phyloP scores from a whole-genome alignment of 176 grass and related monocot genomes.

The Tillandsia fasciculata region DNA sequence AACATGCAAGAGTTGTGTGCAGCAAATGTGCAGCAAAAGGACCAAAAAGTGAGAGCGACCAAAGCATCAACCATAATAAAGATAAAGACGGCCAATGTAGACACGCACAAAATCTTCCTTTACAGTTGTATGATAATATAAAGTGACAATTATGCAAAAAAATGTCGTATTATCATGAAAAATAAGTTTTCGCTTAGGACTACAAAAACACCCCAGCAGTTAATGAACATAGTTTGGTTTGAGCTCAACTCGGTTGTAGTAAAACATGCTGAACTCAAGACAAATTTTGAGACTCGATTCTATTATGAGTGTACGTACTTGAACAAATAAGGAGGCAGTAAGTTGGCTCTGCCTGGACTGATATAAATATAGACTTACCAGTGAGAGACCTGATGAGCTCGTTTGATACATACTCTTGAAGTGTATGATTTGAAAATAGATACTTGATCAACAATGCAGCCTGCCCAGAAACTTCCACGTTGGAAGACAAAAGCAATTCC shows the following conservation, averaged over 20 bases:
- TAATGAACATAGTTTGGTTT: background rate
- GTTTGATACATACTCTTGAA: slow-evolving; percentile 97
- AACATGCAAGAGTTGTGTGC: too few species aligned
- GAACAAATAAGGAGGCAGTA: background rate
- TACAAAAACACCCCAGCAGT: background rate
- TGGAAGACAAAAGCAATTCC: slow-evolving; percentile 75
- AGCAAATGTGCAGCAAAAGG: too few species aligned
- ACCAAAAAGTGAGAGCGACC: too few species aligned
- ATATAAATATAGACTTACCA: slow-evolving; percentile 31
- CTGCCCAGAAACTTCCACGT: slow-evolving; percentile 75
- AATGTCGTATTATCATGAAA: background rate
- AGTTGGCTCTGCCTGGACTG: background rate
- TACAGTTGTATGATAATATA: background rate
- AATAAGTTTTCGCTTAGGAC: background rate
- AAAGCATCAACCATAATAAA: too few species aligned
- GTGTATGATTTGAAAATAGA: slow-evolving; percentile 93
- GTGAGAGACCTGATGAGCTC: slow-evolving; percentile 94
- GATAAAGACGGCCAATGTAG: too few species aligned
- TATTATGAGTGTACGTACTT: background rate
- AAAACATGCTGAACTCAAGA: background rate
- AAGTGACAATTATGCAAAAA: background rate
- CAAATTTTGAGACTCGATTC: background rate
- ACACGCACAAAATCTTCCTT: background rate
- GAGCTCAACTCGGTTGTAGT: background rate
- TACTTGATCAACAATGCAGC: slow-evolving; percentile 77